These are phyloP conservation scores for Coniosporium apollinis DNA, from an alignment of 495 filamentous ascomycete genomes.

Conservation along the genomic window DNA sequence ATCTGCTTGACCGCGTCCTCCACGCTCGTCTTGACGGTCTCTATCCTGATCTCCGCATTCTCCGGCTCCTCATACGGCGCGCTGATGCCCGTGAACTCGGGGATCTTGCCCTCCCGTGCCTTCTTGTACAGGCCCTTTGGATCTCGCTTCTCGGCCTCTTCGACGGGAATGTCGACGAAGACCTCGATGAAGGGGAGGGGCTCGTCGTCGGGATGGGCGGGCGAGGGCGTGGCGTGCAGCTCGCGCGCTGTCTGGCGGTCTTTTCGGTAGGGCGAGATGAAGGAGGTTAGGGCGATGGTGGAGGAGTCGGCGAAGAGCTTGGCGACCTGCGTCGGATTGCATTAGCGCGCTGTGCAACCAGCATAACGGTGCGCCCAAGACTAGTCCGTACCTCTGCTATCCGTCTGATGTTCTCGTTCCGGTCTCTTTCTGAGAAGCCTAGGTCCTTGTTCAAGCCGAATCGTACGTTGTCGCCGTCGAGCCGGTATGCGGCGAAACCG, in stretches of 20 bases:
- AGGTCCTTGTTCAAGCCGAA: conserved; percentile 97
- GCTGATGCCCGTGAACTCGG: conserved; percentile 89
- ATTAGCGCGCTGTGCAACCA: neutral
- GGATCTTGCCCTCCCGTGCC: conserved; percentile 79
- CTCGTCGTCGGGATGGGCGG: conserved; percentile 30
- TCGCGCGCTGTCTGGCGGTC: conserved; percentile 70
- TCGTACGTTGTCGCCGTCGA: conserved; percentile 96
- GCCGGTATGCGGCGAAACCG: conserved; percentile 68
- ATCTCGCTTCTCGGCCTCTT: conserved; percentile 84
- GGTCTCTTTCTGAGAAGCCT: conserved; percentile 80
- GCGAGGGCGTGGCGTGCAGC: conserved; percentile 48
- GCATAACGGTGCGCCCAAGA: neutral
- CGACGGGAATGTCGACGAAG: conserved; percentile 72
- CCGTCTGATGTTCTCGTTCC: conserved; percentile 91
- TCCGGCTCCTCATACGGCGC: conserved; percentile 88
- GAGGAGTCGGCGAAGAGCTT: conserved; percentile 88
- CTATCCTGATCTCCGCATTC: conserved; percentile 70
- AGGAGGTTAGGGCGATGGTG: conserved; percentile 78
- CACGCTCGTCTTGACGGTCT: conserved; percentile 57
- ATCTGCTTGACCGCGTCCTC: conserved; percentile 77
- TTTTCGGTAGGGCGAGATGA: conserved; percentile 85
- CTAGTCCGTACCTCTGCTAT: conserved; percentile 56
- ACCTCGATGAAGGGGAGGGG: conserved; percentile 82
- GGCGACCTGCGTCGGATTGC: conserved; percentile 42
- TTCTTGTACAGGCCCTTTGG: conserved; percentile 98